A percentile compares a stretch with the other conserved stretches of the same genome.
Evolutionary conservation across 2,329 filamentous ascomycete genomes (phyloP).

Genomic region (Aspergillus pseudonomiae): DNA sequence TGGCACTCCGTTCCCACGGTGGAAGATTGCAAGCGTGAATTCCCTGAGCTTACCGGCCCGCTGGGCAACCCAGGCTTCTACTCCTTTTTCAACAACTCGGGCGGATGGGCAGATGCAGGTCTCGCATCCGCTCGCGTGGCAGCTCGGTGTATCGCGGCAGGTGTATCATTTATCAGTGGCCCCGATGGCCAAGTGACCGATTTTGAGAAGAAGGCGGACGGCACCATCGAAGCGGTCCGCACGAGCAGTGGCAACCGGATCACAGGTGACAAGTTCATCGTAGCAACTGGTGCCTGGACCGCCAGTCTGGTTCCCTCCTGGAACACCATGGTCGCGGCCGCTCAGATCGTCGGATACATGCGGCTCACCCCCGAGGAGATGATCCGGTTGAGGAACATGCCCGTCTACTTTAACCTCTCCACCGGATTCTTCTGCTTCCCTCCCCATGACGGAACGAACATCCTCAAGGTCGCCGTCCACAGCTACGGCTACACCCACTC

Average conservation of each 20-base stretch:
- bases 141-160: constrained; percentile 26
- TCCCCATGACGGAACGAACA: constrained; percentile 29
- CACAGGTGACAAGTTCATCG: constrained; percentile 68
- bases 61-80: constrained; percentile 26
- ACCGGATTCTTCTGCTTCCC: constrained; percentile 55
- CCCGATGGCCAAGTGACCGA: constrained; percentile 35
- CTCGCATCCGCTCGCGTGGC: constrained; percentile 24
- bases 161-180: constrained; percentile 30
- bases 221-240: constrained; percentile 59
- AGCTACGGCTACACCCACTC: constrained; percentile 61
- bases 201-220: constrained; percentile 35
- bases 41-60: constrained; percentile 25
- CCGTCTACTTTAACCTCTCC: constrained; percentile 56
- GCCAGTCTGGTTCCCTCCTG: constrained; percentile 71
- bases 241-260: constrained; percentile 53
- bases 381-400: constrained; percentile 62
- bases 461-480: constrained; percentile 67
- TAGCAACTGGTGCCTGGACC: constrained; percentile 85
- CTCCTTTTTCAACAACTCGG: constrained; percentile 29
- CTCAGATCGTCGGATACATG: constrained; percentile 76
- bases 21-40: constrained; percentile 21
- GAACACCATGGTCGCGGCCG: constrained; percentile 74
- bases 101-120: constrained; percentile 36
- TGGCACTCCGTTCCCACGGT: constrained; percentile 25
- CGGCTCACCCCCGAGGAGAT: constrained; percentile 71